phyloP scores from a whole-genome alignment of 306 rosid genomes.

The Vigna angularis region DNA sequence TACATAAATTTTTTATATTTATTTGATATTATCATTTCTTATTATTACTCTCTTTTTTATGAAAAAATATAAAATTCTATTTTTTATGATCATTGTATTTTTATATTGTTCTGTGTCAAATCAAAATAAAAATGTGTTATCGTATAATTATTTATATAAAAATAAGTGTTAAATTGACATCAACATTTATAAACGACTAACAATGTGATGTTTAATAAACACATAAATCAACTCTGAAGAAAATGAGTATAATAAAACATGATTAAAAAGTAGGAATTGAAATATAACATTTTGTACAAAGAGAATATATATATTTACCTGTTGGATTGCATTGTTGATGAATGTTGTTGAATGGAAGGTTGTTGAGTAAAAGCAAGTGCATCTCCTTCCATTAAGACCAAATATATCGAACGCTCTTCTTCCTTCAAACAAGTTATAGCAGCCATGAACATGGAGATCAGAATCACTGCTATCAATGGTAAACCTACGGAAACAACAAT shows the following conservation, averaged over 20 bases:
- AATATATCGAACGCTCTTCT: slow-evolving; percentile 63
- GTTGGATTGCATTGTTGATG: slow-evolving; percentile 34
- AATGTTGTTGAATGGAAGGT: background rate
- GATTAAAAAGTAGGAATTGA: background rate
- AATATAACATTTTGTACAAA: background rate
- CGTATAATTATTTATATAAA: no score
- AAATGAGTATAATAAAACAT: background rate
- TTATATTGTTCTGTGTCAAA: no score
- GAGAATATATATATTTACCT: slow-evolving; percentile 41
- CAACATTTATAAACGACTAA: background rate
- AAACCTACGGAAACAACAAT: slow-evolving; percentile 2
- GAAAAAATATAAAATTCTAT: no score
- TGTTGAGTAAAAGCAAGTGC: slow-evolving; percentile 54
- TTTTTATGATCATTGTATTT: no score
- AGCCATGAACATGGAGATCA: slow-evolving; percentile 25
- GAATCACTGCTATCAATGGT: background rate
- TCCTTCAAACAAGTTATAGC: slow-evolving; percentile 8
- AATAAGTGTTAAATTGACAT: background rate
- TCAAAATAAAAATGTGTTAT: no score
- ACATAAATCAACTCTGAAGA: background rate
- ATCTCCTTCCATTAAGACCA: slow-evolving; percentile 73
- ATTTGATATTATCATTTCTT: no score
- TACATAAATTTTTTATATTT: no score
- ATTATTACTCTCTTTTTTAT: no score
- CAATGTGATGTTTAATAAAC: background rate